phyloP scores from a whole-genome alignment of 2,329 filamentous ascomycete genomes.

The Peltaster fructicola region DNA sequence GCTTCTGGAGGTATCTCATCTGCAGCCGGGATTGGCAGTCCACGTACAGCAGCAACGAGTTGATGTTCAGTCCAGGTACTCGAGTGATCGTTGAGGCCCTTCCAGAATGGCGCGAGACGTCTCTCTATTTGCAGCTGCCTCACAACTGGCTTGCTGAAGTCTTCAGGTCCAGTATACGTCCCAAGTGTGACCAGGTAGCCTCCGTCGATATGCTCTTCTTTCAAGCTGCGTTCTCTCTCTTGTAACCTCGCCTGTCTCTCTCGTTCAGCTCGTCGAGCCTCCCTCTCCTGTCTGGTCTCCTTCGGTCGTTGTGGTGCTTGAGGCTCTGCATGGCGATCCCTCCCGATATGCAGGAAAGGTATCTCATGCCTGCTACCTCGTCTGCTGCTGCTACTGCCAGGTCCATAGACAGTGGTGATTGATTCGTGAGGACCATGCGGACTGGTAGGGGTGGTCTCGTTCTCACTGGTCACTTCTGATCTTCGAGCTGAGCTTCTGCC shows the following conservation, averaged over 20 bases:
- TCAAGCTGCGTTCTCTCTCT: constrained; percentile 79
- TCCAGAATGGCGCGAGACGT: constrained; percentile 86
- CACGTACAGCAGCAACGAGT: constrained; percentile 76
- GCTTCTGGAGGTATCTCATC: constrained; percentile 65
- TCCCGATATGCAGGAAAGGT: constrained; percentile 37
- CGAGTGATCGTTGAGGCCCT: constrained; percentile 75
- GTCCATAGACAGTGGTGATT: no score
- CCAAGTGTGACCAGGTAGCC: constrained; percentile 89
- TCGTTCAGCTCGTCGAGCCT: constrained; percentile 68
- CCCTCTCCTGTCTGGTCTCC: constrained; percentile 81
- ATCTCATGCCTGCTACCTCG: constrained; percentile 41
- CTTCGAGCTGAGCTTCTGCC: no score
- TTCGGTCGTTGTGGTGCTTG: constrained; percentile 40
- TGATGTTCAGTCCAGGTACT: constrained; percentile 88
- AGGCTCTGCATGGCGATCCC: constrained; percentile 31
- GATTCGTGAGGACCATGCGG: constrained; percentile 18
- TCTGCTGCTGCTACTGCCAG: constrained; percentile 17
- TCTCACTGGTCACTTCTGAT: no score
- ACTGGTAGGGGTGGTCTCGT: constrained; percentile 21
- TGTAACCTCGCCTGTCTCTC: constrained; percentile 59
- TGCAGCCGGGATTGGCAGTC: constrained; percentile 64
- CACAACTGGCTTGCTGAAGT: constrained; percentile 79
- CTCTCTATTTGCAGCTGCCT: constrained; percentile 93
- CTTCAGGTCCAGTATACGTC: constrained; percentile 79
- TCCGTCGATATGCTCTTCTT: constrained; percentile 83